Evolutionary conservation across 495 filamentous ascomycete species (phyloP).

Genomic region (Cercophora samala): DNA sequence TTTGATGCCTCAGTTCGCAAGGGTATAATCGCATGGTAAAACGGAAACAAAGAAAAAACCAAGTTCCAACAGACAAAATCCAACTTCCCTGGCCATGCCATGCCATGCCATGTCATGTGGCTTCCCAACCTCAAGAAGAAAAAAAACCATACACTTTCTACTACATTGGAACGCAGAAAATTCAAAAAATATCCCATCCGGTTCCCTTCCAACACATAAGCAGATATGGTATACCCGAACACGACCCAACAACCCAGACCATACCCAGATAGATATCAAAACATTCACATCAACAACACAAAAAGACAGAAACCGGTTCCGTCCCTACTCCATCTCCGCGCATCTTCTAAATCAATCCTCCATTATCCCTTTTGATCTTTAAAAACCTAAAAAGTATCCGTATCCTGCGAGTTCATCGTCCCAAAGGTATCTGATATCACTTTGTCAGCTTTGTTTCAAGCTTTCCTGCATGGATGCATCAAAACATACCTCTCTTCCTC

Average conservation of each 20-base stretch:
- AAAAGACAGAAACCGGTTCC: not conserved
- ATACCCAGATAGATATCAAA: not conserved
- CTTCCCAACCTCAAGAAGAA: not conserved
- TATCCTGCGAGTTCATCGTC: conserved; percentile 48
- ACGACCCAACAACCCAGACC: not conserved
- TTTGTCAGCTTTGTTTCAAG: not conserved
- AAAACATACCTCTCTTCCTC: conserved; percentile 49
- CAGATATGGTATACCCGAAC: not conserved
- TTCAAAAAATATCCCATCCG: not conserved
- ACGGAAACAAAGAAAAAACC: not conserved
- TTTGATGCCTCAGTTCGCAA: not conserved
- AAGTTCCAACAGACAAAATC: not conserved
- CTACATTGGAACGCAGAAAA: not conserved
- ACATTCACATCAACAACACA: not conserved
- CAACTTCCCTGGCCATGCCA: too few relatives aligned
- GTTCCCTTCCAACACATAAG: not conserved
- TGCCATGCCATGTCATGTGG: not conserved
- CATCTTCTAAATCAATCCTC: not conserved
- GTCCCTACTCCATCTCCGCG: not conserved
- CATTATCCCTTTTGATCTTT: not conserved
- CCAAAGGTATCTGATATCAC: conserved; percentile 51
- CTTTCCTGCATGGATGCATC: not conserved
- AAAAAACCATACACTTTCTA: not conserved
- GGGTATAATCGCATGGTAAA: not conserved
- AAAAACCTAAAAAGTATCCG: conserved; percentile 48